These are phyloP conservation scores for Thozetella sp. DNA, from an alignment of 495 filamentous ascomycete species.

Conservation along the genomic window DNA sequence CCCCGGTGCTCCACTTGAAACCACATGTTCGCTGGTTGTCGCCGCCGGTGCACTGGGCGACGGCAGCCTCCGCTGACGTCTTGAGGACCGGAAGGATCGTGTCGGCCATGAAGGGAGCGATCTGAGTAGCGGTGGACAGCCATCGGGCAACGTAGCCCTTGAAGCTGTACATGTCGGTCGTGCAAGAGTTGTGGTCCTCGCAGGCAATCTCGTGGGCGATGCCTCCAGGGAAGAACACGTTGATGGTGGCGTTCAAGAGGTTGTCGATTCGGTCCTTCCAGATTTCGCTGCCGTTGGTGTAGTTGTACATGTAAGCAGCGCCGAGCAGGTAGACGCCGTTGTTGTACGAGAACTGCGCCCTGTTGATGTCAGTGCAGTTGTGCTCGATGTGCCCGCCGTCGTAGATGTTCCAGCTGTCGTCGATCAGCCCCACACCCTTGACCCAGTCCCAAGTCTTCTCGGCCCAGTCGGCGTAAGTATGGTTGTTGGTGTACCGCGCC, in stretches of 20 bases:
- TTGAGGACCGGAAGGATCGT: slow-evolving; percentile 66
- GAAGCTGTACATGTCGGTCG: slow-evolving; percentile 80
- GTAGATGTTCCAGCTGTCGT: slow-evolving; percentile 63
- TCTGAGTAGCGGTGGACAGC: slow-evolving; percentile 69
- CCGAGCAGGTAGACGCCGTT: slow-evolving; percentile 71
- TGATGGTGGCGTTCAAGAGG: slow-evolving; percentile 60
- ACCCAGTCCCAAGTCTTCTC: slow-evolving; percentile 77
- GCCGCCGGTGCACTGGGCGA: slow-evolving; percentile 66
- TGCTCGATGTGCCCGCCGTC: slow-evolving; percentile 70
- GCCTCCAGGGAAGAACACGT: slow-evolving; percentile 60
- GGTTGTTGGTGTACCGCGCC: slow-evolving; percentile 74
- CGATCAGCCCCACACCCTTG: slow-evolving; percentile 61
- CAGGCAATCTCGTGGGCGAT: slow-evolving; percentile 67
- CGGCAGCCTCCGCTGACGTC: slow-evolving; percentile 68
- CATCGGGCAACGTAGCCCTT: slow-evolving; percentile 86
- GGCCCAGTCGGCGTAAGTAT: slow-evolving; percentile 78
- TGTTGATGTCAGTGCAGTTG: slow-evolving; percentile 66
- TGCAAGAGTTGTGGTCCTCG: slow-evolving; percentile 63
- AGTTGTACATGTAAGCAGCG: slow-evolving; percentile 78
- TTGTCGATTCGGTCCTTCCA: slow-evolving; percentile 62
- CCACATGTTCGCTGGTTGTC: slow-evolving; percentile 64
- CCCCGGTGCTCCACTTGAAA: slow-evolving; percentile 61
- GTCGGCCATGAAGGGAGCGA: slow-evolving; percentile 67
- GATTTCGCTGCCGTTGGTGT: slow-evolving; percentile 53
- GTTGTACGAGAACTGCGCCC: slow-evolving; percentile 78